Evolutionary conservation across 441 rosid genomes (phyloP), one percentile per base, ranked within the genome.

Genomic region (Arabidopsis lyrata): DNA sequence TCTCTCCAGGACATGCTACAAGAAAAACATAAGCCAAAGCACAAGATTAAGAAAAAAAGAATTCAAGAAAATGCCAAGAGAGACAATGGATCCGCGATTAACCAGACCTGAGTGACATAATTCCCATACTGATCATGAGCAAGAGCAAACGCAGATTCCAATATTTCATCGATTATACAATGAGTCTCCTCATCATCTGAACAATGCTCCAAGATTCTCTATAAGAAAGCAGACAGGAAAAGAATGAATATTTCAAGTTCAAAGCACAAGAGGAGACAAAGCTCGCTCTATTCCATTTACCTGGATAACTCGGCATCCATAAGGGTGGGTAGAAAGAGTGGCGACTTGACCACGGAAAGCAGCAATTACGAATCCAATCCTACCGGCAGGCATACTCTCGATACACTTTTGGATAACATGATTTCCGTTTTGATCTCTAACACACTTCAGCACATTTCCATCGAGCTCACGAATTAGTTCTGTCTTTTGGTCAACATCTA

Each of bases 101-200:
- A 54, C 83, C 71, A 63, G 50, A 93, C 99, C 98, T 96, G 99
- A 36, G 93, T 90, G 58, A 96, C 97, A 80, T 96, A 96, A 83
- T 96, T 96, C 59, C 99, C 99, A 85, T 96, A 96, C 77, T 91
- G 99, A 77, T 96, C 97, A 74, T 87, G 93, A 79, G 99, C 97
- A 83, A 96, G 99, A 78, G 29, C 63, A 83, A 57, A 78, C 45
- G 90, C 88, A 44, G 96, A 92, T 66, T 90, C 99, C 84, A 93
- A 77, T 70, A 93, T 96, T 81, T 96, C 99, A 79, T 91, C 93
- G 18, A 96, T 88, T 74, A 96, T 88, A 75, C 89, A 96, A 68
- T 83, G 91, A 42, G 93, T 83, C 83, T 88, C 95, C 69, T 47
- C 76, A 50, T 89, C 96, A 70, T 91, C 84, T 56, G 96, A 81